These are phyloP conservation scores for Lodderomyces elongisporus DNA, from an alignment of 1,139 yeast species.

Conservation along the genomic window DNA sequence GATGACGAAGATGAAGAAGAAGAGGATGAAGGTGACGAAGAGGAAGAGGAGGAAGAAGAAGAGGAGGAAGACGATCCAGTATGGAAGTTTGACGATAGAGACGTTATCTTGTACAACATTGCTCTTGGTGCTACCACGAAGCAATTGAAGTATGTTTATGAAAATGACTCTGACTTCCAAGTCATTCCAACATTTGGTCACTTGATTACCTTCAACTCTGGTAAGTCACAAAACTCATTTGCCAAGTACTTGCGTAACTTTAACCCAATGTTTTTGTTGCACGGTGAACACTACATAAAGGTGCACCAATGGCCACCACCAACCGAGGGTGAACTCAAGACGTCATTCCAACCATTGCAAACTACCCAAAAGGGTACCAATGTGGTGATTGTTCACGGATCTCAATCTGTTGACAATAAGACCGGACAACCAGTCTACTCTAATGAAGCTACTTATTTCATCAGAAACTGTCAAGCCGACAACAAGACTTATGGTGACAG, in stretches of 20 bases:
- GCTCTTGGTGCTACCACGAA: slow-evolving; percentile 82
- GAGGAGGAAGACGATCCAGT: slow-evolving; percentile 37
- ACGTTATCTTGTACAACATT: slow-evolving; percentile 78
- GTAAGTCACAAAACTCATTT: slow-evolving; percentile 48
- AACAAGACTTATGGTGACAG: slow-evolving; percentile 46
- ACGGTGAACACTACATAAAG: slow-evolving; percentile 93
- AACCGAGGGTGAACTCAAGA: slow-evolving; percentile 57
- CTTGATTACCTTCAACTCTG: slow-evolving; percentile 60
- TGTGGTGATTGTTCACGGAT: slow-evolving; percentile 74
- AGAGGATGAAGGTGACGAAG: slow-evolving; percentile 47
- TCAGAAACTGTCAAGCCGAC: slow-evolving; percentile 77
- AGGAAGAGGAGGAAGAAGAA: slow-evolving; percentile 44
- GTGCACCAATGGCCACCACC: slow-evolving; percentile 79
- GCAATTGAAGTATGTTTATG: slow-evolving; percentile 78
- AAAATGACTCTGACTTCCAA: slow-evolving; percentile 72
- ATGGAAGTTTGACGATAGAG: slow-evolving; percentile 55
- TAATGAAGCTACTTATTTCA: slow-evolving; percentile 81
- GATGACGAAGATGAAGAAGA: slow-evolving; percentile 46
- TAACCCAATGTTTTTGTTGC: slow-evolving; percentile 84
- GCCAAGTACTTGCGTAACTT: slow-evolving; percentile 66
- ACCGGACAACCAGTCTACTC: slow-evolving; percentile 69
- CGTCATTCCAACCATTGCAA: slow-evolving; percentile 64
- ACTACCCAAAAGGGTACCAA: slow-evolving; percentile 86
- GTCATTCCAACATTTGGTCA: slow-evolving; percentile 93
- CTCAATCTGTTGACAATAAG: slow-evolving; percentile 62